phyloP scores from a whole-genome alignment of 352 stramenopile species.

The Pythium sukuiense region DNA sequence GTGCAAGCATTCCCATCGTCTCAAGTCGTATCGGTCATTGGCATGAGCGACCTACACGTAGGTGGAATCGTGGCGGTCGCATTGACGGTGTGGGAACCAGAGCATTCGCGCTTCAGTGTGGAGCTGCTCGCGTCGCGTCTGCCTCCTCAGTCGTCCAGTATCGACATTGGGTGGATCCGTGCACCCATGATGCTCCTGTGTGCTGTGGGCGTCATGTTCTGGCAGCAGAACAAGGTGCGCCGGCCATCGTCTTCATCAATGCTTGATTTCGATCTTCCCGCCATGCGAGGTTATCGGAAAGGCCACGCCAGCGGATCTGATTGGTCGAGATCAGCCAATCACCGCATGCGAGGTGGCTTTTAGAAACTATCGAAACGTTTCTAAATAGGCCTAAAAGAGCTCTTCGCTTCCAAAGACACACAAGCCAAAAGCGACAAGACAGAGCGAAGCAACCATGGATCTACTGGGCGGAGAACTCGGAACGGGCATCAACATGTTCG shows the following conservation, averaged over 20 bases:
- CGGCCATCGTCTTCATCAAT: slow-evolving; percentile 10
- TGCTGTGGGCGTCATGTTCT: slow-evolving; percentile 42
- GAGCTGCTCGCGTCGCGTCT: slow-evolving; percentile 32
- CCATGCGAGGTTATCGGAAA: not conserved
- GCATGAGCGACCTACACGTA: slow-evolving; percentile 19
- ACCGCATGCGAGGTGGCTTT: slow-evolving; percentile 12
- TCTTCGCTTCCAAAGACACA: not conserved
- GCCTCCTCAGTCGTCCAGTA: slow-evolving; percentile 18
- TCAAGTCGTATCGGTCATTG: slow-evolving; percentile 4
- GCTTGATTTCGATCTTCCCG: slow-evolving; percentile 6
- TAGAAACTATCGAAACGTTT: slow-evolving; percentile 20
- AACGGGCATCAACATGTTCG: slow-evolving; percentile 57
- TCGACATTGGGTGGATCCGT: slow-evolving; percentile 42
- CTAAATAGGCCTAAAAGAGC: not conserved
- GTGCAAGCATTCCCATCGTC: not conserved
- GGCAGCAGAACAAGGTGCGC: slow-evolving; percentile 33
- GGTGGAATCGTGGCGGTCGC: slow-evolving; percentile 4
- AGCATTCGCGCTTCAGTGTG: slow-evolving; percentile 15
- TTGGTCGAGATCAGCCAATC: slow-evolving; percentile 28
- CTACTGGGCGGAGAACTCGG: slow-evolving; percentile 32
- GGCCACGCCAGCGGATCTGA: slow-evolving; percentile 10
- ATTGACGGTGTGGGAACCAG: not conserved
- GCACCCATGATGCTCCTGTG: slow-evolving; percentile 43
- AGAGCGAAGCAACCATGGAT: slow-evolving; percentile 17
- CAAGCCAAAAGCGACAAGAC: slow-evolving; percentile 2